Conservation (phyloP, 345 rosid species). For the Turritis glabra region DNA sequence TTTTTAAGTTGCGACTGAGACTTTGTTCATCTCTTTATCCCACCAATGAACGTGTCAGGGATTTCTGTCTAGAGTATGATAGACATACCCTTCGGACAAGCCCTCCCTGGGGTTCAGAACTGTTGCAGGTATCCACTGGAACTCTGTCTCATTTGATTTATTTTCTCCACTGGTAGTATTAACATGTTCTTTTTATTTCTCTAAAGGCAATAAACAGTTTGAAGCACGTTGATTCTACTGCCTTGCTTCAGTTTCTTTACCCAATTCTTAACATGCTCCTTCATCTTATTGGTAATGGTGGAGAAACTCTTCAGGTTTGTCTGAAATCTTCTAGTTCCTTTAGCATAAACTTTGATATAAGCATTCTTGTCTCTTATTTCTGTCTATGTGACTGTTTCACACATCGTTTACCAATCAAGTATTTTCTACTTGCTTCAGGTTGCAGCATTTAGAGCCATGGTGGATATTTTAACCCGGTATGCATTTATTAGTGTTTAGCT, state of each 20-base stretch:
- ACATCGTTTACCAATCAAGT: slow-evolving; percentile 26
- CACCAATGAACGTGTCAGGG: slow-evolving; percentile 89
- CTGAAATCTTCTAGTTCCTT: slow-evolving; percentile 18
- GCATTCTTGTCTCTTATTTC: neutral
- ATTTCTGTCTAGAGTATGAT: slow-evolving; percentile 97
- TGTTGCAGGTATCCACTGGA: slow-evolving; percentile 73
- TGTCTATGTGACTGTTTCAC: slow-evolving; percentile 20
- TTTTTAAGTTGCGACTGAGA: slow-evolving; percentile 82
- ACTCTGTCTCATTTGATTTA: slow-evolving; percentile 13
- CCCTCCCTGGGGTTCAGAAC: slow-evolving; percentile 99
- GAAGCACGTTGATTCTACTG: slow-evolving; percentile 96
- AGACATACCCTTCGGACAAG: slow-evolving; percentile 93
- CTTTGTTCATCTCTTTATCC: slow-evolving; percentile 95
- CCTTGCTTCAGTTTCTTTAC: slow-evolving; percentile 98
- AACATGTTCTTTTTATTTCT: slow-evolving; percentile 35
- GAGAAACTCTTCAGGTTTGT: slow-evolving; percentile 97
- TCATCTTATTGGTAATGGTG: slow-evolving; percentile 98
- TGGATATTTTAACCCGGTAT: slow-evolving; percentile 93
- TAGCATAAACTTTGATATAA: neutral
- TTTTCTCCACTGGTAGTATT: neutral
- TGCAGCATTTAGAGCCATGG: slow-evolving; percentile 99
- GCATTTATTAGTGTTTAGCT: slow-evolving; percentile 18
- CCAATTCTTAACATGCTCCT: slow-evolving; percentile 96
- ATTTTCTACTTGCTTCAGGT: slow-evolving; percentile 61
- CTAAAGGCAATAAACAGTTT: slow-evolving; percentile 92